Evolutionary conservation across 2,329 filamentous ascomycete species (phyloP).

Genomic region (Juglanconis juglandina): DNA sequence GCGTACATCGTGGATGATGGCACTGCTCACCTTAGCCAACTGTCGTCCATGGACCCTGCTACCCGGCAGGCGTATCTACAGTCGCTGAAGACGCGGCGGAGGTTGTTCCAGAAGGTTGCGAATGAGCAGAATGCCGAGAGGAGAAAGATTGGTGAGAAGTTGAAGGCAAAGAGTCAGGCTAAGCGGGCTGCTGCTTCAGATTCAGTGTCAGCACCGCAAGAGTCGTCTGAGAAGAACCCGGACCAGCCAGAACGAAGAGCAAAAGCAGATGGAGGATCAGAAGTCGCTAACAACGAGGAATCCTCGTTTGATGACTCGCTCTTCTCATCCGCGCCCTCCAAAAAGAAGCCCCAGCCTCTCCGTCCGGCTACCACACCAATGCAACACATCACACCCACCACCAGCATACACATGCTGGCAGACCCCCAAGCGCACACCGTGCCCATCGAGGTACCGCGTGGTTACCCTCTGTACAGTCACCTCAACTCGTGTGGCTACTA

Average conservation of each 20-base stretch:
- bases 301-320: neutral
- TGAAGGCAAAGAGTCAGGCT: constrained; percentile 11
- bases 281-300: neutral
- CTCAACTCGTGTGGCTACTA: constrained; percentile 79
- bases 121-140: constrained; percentile 35
- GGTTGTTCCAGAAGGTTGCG: constrained; percentile 37
- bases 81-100: constrained; percentile 46
- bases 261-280: neutral
- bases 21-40: constrained; percentile 62
- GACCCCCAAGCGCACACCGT: constrained; percentile 11
- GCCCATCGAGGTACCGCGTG: constrained; percentile 37
- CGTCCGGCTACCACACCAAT: constrained; percentile 23
- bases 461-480: constrained; percentile 75
- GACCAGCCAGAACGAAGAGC: neutral
- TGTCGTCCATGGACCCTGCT: constrained; percentile 55
- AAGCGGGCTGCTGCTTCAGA: neutral
- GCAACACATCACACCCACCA: constrained; percentile 41
- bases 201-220: neutral
- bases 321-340: neutral
- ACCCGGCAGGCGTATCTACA: constrained; percentile 63
- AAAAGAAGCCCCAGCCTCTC: neutral
- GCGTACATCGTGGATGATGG: constrained; percentile 81
- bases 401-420: constrained; percentile 32
- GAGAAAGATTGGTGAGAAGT: constrained; percentile 25
- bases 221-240: neutral